Base-by-base conservation (phyloP, 192 early-diverging fungal species). In the Neocallimastix lanati region DNA sequence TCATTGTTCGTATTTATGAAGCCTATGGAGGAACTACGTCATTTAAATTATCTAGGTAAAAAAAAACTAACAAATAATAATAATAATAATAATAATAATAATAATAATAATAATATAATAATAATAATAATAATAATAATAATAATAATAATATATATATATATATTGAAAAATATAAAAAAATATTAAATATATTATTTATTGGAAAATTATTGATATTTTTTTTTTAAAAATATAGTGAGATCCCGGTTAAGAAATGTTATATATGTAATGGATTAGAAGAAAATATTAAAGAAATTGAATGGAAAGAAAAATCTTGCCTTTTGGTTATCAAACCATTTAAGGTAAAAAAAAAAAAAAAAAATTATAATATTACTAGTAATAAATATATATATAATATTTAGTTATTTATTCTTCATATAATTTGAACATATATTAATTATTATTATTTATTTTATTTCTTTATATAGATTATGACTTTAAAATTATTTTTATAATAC, bases 1-100 rank as follows among this genome's bases (percentile, higher is more conserved):
- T 99, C 15, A 83, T 98, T 40, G 79, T 99, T 28, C 86, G 98
- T 33, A 80, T 99, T 29, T 96, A 96, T 81, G 96, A 99, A 85
- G 89, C 95, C 1, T 95, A 91, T 83, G 97, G 98, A 28, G 96
- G 96, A 1, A 92, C 92, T 27, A 92, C 92, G 9, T 84, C 76
- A 35, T 88, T 87, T 29, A 82, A 76, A 13, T 77, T 94, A 29
- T 67, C 82, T 37, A 91, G 88, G 89, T 88, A 83, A 77, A 1
- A 40, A 29, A 77, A 36, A 38, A 35, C 16, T 84, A 25, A 5
- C 3, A 29, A 29, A 38, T n/a, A n/a, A 78, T 25, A 25, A 14
- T 9, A 77, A 27, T 25, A 25, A 80, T 40, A 80, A 81, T 14
- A 25, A 21, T 33, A 16, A 78, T 2, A 76, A 81, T 76, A 67